Base-by-base conservation (phyloP, 768 basidiomycete genomes). In the Tylopilus felleus region DNA sequence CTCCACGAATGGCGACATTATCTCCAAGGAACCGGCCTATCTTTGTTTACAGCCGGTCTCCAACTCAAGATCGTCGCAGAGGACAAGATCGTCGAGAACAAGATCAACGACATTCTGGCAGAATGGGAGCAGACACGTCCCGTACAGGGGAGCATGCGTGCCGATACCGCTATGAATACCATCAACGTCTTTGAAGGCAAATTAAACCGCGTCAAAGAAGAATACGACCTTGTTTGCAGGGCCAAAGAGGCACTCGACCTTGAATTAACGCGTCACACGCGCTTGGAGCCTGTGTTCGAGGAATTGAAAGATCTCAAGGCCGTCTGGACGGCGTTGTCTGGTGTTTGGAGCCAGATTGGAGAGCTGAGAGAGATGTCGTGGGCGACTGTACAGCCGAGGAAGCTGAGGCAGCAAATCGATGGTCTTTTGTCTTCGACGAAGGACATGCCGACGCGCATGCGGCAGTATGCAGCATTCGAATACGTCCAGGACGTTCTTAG, bases 31-130 rank as follows among this genome's bases (percentile, higher is more conserved):
- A n/a, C n/a, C n/a, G n/a, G n/a, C n/a, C n/a, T n/a, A 29, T 42
- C 35, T 4, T 31, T 4, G 38, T 38, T 58, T 5, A 5, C 56
- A 96, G 95, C 93, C 58, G 97, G 96, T 1, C 78, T 99, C n/a
- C 97, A 98, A 72, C 78, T 98, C 58, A 99, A 98, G 80, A 96
- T 99, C 69, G 91, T 96, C n/a, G 94, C 97, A 2, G 94, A 99
- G 71, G 97, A 98, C 77, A 96, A 96, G 76, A 93, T 98, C 51
- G 85, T 98, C 1, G 93, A 96, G 76, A 91, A 93, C 73, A 94
- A 93, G 75, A 94, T 98, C 65, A 86, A 81, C 63, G 94, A 97
- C 63, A 81, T 93, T 53, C 78, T 97, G 16, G 73, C 78, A 52
- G 97, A 98, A 70, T 98, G 97, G 97, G 95, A 98, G 68, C 81